Percentiles rank a stretch among this genome's conserved stretches.
Evolutionary conservation across 2,329 filamentous ascomycete genomes (phyloP).

Genomic region (Alternaria longipes): DNA sequence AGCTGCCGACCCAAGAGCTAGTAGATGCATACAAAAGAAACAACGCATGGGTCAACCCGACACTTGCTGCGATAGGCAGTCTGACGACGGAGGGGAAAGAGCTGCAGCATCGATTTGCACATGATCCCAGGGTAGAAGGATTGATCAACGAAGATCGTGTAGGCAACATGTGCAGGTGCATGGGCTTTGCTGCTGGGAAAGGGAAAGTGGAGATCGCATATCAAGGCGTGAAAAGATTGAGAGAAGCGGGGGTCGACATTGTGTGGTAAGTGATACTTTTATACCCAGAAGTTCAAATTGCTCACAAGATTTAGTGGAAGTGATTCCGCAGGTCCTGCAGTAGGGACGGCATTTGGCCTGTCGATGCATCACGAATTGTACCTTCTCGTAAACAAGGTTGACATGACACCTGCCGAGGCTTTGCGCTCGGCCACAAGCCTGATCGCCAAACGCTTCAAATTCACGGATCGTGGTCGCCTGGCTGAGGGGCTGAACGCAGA

Average conservation of each 20-base stretch:
- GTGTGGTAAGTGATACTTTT: conserved; percentile 43
- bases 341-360: conserved; percentile 57
- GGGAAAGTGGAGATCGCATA: conserved; percentile 54
- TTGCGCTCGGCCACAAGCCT: conserved; percentile 53
- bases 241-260: conserved; percentile 53
- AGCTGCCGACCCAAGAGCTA: conserved; percentile 50
- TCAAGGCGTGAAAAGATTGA: conserved; percentile 53
- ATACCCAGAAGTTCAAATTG: not conserved
- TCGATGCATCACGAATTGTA: conserved; percentile 55
- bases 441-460: conserved; percentile 53
- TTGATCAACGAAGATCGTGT: conserved; percentile 48
- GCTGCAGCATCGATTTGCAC: conserved; percentile 52
- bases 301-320: conserved; percentile 48
- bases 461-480: conserved; percentile 53
- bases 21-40: conserved; percentile 55
- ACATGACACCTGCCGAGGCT: conserved; percentile 55
- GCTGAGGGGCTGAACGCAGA: conserved; percentile 54
- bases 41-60: conserved; percentile 56
- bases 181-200: conserved; percentile 47
- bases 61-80: conserved; percentile 52
- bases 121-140: conserved; percentile 49
- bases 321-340: conserved; percentile 55
- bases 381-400: conserved; percentile 54
- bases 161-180: conserved; percentile 53
- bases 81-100: conserved; percentile 53